These are phyloP conservation scores for Polytrichum formosum DNA, from an alignment of 225 moss, liverwort and hornwort species.

Conservation along the genomic window DNA sequence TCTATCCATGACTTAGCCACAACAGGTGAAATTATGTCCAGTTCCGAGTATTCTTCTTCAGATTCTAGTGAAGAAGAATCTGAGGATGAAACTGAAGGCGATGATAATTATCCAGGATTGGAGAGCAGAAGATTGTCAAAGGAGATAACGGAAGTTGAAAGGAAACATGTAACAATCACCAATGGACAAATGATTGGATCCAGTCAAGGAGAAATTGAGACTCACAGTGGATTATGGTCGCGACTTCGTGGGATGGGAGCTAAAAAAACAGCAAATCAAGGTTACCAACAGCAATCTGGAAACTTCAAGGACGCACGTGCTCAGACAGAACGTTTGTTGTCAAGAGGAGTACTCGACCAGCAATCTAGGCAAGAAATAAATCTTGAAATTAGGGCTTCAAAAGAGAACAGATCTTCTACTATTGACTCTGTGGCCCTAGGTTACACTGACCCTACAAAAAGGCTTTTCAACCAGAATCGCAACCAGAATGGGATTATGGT, in stretches of 20 bases:
- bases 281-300: constrained; percentile 12
- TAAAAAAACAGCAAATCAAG: not conserved
- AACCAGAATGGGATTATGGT: constrained; percentile 6
- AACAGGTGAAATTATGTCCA: too few species aligned
- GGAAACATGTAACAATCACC: constrained; percentile 40
- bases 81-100: constrained; percentile 19
- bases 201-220: constrained; percentile 58
- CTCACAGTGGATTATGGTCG: constrained; percentile 54
- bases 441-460: constrained; percentile 28
- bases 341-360: not conserved
- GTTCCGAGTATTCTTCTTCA: not conserved
- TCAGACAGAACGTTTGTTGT: not conserved
- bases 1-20: too few species aligned
- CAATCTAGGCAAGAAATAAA: too few species aligned
- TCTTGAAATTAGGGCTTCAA: too few species aligned
- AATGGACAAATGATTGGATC: constrained; percentile 57
- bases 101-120: constrained; percentile 12
- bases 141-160: constrained; percentile 21
- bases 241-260: constrained; percentile 46
- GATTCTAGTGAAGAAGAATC: constrained; percentile 21
- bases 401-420: not conserved
- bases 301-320: not conserved
- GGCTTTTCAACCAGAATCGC: constrained; percentile 15
- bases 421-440: constrained; percentile 30
- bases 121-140: constrained; percentile 19